A percentile compares a stretch with the other conserved stretches of the same genome.
Evolutionary conservation across 306 rosid species (phyloP).

Genomic region (Dryas octopetala): DNA sequence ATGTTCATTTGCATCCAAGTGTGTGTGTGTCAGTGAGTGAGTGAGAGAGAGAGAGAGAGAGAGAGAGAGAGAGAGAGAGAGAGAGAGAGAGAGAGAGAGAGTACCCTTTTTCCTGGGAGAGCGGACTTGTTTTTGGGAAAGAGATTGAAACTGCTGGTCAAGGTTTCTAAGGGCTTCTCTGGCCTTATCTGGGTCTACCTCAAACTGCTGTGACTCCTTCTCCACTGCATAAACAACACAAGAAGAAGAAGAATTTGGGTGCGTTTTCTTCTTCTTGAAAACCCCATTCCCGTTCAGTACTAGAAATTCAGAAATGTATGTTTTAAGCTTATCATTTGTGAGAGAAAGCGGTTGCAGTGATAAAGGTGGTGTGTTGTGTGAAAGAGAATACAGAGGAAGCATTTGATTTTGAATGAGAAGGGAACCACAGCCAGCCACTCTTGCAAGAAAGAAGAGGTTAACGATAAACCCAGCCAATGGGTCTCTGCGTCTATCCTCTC

Average conservation of each 20-base stretch:
- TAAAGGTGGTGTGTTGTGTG: slow-evolving; percentile 32
- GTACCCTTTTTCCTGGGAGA: slow-evolving; percentile 55
- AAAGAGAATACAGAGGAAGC: slow-evolving; percentile 36
- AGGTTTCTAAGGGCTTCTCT: slow-evolving; percentile 76
- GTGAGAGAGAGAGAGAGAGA: neutral
- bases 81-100: slow-evolving; percentile 14
- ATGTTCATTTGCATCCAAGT: neutral
- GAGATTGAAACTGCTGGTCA: slow-evolving; percentile 70
- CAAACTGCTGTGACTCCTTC: slow-evolving; percentile 63
- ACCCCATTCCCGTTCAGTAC: slow-evolving; percentile 3
- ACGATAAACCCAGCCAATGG: neutral
- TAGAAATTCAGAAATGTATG: neutral
- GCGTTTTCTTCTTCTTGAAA: slow-evolving; percentile 20
- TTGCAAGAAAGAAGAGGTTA: neutral
- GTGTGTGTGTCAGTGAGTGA: neutral
- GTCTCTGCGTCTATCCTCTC: too few relatives aligned
- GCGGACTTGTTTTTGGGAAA: slow-evolving; percentile 47
- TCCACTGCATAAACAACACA: slow-evolving; percentile 42
- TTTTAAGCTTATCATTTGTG: neutral
- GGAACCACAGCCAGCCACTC: slow-evolving; percentile 20
- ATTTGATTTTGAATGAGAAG: slow-evolving; percentile 24
- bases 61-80: neutral
- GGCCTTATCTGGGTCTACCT: slow-evolving; percentile 78
- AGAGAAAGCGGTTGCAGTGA: slow-evolving; percentile 8
- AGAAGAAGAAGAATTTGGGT: slow-evolving; percentile 19